Evolutionary conservation across 192 early-diverging fungal species (phyloP), one percentile per base, ranked within the genome.

Genomic region (Linnemannia hyalina): DNA sequence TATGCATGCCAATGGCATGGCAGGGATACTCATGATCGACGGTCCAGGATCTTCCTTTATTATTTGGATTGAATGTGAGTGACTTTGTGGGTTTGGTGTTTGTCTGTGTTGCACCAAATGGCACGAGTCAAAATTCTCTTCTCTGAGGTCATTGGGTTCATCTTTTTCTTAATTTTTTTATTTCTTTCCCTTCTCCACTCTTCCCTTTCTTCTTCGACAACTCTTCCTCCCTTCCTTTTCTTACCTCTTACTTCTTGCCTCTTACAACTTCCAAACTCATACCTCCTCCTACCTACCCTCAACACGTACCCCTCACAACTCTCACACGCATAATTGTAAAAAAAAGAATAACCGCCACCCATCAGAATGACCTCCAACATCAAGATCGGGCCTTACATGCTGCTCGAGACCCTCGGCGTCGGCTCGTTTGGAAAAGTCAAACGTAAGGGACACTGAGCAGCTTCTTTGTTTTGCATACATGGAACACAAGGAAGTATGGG

Each of bases 391-490:
- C 97, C 97, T 87, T 99, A 99, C 81, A 97, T 96, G 68, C 92
- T 98, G 42, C 90, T 98, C 63, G 95, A 97, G 83, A 99, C 98
- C n/a, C 93, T 99, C 32, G 98, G 98, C 70, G 95, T 96, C 35
- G 98, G 98, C 16, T 97, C 97, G 11, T 99, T 99, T 92, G 98
- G 97, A 71, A 99, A 99, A 92, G 98, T 99, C 55, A 99, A 99
- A 90, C 91, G 98, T 98, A 94, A 90, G 91, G 16, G 11, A 13
- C 22, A 68, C 44, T 6, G 68, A 26, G 11, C 4, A 41, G 35
- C 23, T 81, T 26, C 22, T 73, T 23, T 46, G 32, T 68, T 52
- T 68, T 35, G 4, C 75, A 26, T 18, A 52, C 3, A 65, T 23
- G 4, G 36, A 52, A 49, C 4, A 32, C 70, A 73, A 15, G 73